Conservation (phyloP, 768 basidiomycete species). For the Naganishia onofrii region DNA sequence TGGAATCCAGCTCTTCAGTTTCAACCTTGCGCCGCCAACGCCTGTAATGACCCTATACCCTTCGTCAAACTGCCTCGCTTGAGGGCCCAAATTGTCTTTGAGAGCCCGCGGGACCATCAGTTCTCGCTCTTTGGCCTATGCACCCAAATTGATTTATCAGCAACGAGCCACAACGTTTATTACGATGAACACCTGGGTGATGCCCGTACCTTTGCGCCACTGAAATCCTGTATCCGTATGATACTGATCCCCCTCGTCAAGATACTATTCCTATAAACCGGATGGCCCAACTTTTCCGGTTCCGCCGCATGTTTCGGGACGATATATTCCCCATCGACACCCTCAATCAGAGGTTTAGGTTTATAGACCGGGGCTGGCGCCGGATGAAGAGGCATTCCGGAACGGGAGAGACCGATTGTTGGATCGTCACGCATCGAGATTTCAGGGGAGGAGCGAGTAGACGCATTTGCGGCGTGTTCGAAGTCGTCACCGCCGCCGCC, state of each 20-base stretch:
- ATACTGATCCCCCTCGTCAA: conserved; percentile 10
- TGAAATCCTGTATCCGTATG: conserved; percentile 18
- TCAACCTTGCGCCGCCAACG: not conserved
- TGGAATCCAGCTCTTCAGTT: conserved; percentile 16
- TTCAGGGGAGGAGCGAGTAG: conserved; percentile 6
- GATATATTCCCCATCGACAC: conserved; percentile 4
- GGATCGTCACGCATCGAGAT: conserved; percentile 18
- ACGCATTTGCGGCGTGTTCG: not conserved
- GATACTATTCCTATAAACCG: conserved; percentile 22
- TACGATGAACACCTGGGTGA: not conserved
- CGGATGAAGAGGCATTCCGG: not conserved
- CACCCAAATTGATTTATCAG: not conserved
- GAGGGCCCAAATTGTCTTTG: conserved; percentile 11
- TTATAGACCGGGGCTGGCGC: not conserved
- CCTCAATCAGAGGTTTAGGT: conserved; percentile 10
- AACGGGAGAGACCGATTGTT: not conserved
- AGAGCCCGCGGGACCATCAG: conserved; percentile 1
- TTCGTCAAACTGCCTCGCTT: conserved; percentile 6
- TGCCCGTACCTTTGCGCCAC: conserved; percentile 2
- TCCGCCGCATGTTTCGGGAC: conserved; percentile 13
- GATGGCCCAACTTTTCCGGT: conserved; percentile 9
- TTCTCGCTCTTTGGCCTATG: conserved; percentile 16
- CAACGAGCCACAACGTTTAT: not conserved
- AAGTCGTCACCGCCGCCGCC: too few species aligned
- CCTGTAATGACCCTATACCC: conserved; percentile 15